Evolutionary conservation across 192 early-diverging fungal genomes (phyloP).

Genomic region (Rhizophagus sp.): DNA sequence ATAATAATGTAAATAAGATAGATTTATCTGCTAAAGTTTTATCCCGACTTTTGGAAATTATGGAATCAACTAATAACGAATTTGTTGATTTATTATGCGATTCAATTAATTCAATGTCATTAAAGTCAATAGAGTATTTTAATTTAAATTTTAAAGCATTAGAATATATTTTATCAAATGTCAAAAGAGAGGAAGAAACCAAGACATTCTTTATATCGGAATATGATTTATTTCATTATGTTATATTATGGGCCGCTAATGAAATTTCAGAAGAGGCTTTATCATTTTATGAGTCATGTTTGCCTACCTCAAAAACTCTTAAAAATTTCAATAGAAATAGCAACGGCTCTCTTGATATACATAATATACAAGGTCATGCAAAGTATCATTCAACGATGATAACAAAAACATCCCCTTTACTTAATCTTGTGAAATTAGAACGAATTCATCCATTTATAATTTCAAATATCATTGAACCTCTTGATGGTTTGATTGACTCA

Average conservation of each 20-base stretch:
- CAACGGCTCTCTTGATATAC: no score
- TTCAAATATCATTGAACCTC: not conserved
- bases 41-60: not conserved
- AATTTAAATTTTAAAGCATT: not conserved
- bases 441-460: not conserved
- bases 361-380: not conserved
- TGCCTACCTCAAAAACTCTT: not conserved
- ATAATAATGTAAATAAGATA: not conserved
- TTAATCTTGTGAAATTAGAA: not conserved
- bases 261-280: not conserved
- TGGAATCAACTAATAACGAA: not conserved
- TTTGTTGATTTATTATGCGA: not conserved
- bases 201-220: not conserved
- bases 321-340: not conserved
- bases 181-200: not conserved
- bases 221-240: slow-evolving; percentile 12
- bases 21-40: not conserved
- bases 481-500: not conserved
- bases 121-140: not conserved
- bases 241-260: not conserved
- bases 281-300: not conserved
- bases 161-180: not conserved
- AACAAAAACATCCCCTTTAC: not conserved
- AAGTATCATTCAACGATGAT: not conserved
- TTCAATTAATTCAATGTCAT: not conserved